Evolutionary conservation across 352 stramenopile species (phyloP).

Genomic region (Phytophthora uliginosa): DNA sequence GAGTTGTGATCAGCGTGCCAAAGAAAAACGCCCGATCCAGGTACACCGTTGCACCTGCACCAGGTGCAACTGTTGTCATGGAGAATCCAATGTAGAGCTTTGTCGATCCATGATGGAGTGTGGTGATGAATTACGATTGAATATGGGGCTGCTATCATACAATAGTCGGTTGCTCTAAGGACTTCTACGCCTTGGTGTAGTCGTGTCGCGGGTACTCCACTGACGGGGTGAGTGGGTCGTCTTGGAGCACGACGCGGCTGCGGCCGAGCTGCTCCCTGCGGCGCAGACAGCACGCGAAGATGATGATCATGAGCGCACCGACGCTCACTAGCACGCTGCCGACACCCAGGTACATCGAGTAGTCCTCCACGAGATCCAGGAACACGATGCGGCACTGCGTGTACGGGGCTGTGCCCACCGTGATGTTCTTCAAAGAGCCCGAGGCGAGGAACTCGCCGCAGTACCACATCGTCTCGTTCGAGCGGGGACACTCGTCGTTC

Average conservation of each 20-base stretch:
- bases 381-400: constrained; percentile 58
- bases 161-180: constrained; percentile 22
- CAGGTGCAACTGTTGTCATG: neutral
- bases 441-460: constrained; percentile 66
- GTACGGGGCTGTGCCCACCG: constrained; percentile 56
- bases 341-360: constrained; percentile 48
- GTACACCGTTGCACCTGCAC: no score
- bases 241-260: constrained; percentile 9
- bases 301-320: constrained; percentile 54
- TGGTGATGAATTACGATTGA: neutral
- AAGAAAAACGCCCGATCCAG: no score
- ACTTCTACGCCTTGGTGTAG: constrained; percentile 42
- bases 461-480: constrained; percentile 59
- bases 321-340: constrained; percentile 49
- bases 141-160: constrained; percentile 15
- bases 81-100: neutral
- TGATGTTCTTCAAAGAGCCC: constrained; percentile 31
- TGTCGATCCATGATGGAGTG: no score
- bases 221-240: constrained; percentile 29
- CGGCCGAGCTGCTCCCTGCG: constrained; percentile 34
- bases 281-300: constrained; percentile 55
- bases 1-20: no score
- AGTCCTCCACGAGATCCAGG: constrained; percentile 51
- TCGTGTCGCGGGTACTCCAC: constrained; percentile 25
- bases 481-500: constrained; percentile 79